A percentile compares a stretch with the other conserved stretches of the same genome.
These are phyloP conservation scores for Cyclotella choctawhatcheeana DNA, from an alignment of 108 stramenopile species.

Conservation along the genomic window DNA sequence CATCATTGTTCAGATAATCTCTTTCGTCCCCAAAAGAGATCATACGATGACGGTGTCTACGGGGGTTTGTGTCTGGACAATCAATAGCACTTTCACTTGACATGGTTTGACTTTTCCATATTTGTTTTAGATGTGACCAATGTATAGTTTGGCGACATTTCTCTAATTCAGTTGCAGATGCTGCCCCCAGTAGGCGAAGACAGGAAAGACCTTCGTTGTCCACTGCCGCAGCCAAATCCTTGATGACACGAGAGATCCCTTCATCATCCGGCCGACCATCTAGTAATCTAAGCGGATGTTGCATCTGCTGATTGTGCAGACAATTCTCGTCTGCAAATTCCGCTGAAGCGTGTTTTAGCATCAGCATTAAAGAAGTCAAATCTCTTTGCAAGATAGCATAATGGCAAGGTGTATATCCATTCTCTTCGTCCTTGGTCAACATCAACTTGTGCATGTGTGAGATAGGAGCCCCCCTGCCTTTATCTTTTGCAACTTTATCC, in stretches of 20 bases:
- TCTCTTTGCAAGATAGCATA: conserved; percentile 58
- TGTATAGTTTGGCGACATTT: conserved; percentile 52
- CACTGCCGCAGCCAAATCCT: conserved; percentile 21
- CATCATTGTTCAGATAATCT: conserved; percentile 38
- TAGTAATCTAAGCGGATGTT: conserved; percentile 33
- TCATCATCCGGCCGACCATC: conserved; percentile 11
- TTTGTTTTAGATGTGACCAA: conserved; percentile 23
- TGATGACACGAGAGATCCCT: conserved; percentile 18
- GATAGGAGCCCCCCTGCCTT: background rate
- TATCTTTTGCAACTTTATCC: conserved; percentile 11
- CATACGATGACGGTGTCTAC: conserved; percentile 21
- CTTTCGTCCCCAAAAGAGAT: conserved; percentile 46
- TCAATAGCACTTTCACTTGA: background rate
- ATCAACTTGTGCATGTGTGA: conserved; percentile 12
- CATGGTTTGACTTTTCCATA: conserved; percentile 21
- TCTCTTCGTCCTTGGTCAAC: conserved; percentile 54
- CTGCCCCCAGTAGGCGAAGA: conserved; percentile 56
- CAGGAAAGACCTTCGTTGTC: conserved; percentile 76
- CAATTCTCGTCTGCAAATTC: conserved; percentile 3
- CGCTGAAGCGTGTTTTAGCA: conserved; percentile 55
- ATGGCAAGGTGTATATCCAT: conserved; percentile 76
- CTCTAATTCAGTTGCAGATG: conserved; percentile 54
- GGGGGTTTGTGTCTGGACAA: background rate
- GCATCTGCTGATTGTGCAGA: conserved; percentile 8
- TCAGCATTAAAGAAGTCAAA: conserved; percentile 55